A percentile compares a stretch with the other conserved stretches of the same genome.
Evolutionary conservation across 768 basidiomycete genomes (phyloP).

Genomic region (Leccinellum luteum): DNA sequence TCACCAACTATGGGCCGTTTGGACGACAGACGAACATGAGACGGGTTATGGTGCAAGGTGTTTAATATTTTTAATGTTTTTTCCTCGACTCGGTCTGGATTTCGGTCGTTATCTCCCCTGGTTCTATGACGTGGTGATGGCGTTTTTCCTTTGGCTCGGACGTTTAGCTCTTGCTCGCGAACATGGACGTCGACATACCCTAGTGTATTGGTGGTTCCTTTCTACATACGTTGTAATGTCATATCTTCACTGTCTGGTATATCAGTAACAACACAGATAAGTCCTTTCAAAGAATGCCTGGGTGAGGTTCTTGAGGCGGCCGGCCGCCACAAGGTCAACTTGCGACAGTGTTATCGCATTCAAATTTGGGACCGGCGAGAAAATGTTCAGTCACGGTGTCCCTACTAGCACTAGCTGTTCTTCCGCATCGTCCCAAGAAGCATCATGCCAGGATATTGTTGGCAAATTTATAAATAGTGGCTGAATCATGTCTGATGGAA

Average conservation of each 20-base stretch:
- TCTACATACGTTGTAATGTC: not conserved
- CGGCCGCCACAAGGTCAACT: too few species aligned
- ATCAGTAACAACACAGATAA: not conserved
- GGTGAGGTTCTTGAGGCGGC: too few species aligned
- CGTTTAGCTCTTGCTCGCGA: not conserved
- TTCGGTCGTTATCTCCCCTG: not conserved
- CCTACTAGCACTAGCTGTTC: too few species aligned
- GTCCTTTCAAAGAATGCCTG: not conserved
- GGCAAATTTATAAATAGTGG: too few species aligned
- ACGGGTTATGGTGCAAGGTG: not conserved
- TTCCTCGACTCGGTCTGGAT: not conserved
- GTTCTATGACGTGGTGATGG: not conserved
- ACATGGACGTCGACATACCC: not conserved
- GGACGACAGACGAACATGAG: not conserved
- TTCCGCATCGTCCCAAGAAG: too few species aligned
- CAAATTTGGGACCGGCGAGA: too few species aligned
- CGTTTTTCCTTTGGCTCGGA: not conserved
- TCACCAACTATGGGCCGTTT: not conserved
- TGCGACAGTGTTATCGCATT: too few species aligned
- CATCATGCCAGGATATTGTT: too few species aligned
- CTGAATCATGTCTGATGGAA: too few species aligned
- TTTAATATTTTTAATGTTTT: not conserved
- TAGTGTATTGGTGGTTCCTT: not conserved
- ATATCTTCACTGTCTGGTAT: not conserved
- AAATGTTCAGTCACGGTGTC: too few species aligned